Evolutionary conservation across 345 rosid species (phyloP).

Genomic region (Euclidium syriacum): DNA sequence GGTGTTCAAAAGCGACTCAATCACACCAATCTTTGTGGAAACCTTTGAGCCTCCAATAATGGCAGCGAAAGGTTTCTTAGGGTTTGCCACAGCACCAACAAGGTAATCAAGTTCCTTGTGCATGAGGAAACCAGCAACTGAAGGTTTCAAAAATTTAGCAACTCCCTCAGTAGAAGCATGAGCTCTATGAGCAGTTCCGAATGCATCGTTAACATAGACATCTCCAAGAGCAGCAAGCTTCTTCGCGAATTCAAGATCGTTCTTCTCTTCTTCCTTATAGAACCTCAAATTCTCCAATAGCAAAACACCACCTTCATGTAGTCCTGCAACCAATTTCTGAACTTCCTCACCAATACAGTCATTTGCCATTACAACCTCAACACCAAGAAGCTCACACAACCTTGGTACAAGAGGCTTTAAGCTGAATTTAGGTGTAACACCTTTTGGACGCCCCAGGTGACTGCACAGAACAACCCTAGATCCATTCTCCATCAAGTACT

Average conservation of each 20-base stretch:
- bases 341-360: constrained; percentile 79
- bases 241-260: constrained; percentile 70
- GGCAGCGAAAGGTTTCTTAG: constrained; percentile 79
- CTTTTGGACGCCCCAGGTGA: constrained; percentile 82
- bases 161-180: constrained; percentile 88
- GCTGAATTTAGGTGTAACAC: constrained; percentile 75
- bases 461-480: constrained; percentile 81
- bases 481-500: constrained; percentile 67
- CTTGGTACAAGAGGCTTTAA: constrained; percentile 73
- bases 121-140: constrained; percentile 78
- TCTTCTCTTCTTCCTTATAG: constrained; percentile 82
- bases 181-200: constrained; percentile 81
- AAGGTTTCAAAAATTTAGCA: constrained; percentile 65
- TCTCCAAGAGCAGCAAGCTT: constrained; percentile 74
- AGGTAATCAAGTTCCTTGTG: constrained; percentile 84
- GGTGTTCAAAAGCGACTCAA: constrained; percentile 64
- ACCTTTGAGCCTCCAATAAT: constrained; percentile 83
- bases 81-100: constrained; percentile 66
- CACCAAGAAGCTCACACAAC: constrained; percentile 63
- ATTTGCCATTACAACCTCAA: constrained; percentile 66
- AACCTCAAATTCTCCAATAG: constrained; percentile 79
- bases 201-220: constrained; percentile 74
- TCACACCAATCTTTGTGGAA: constrained; percentile 72
- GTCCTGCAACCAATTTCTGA: constrained; percentile 59
- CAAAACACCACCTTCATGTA: constrained; percentile 66